Base-by-base conservation (phyloP, 805 yeast genomes). In the Spathaspora passalidarum region DNA sequence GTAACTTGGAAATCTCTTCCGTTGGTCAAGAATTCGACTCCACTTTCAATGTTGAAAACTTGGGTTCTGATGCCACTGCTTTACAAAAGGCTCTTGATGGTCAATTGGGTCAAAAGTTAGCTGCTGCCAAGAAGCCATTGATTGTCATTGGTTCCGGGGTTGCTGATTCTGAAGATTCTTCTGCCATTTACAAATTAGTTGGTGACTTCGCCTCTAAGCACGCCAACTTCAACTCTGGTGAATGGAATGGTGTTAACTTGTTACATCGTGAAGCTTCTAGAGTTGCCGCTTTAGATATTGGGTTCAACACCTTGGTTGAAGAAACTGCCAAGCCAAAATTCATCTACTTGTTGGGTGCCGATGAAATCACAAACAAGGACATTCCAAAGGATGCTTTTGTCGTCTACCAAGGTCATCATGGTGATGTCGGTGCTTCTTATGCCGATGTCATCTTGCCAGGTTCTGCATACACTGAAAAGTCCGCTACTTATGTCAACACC, bases 381-480 rank as follows among this genome's bases (percentile, higher is more conserved):
- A 80, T 88, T 56, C 95, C 96, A 54, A 73, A 75, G 63, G 94
- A 88, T 62, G 88, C 96, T 3, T 88, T 88, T 63, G 96, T 88
- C 23, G 82, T 88, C 44, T 88, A 88, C 70, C 89, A 88, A 70
- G 96, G 96, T 46, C 96, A 88, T 68, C 96, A 88, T 68, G 96
- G 96, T 69, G 96, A 88, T 57, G 66, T 78, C 18, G 96, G 96
- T 55, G 96, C 96, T 22, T 82, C 92, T 7, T 78, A 81, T 56
- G 96, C 96, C 38, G 96, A 88, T 65, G 95, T 88, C 38, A 79
- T 88, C 49, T 77, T 88, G 54, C 96, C 96, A 39, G 91, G 91
- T 40, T 78, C 91, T 29, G 96, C 96, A 34, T 88, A 84, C 77
- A 88, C 96, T 34, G 96, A 88, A 66, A 88, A 88, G 68, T 72